phyloP scores from a whole-genome alignment of 2,329 filamentous ascomycete species.

The Nemania diffusa region DNA sequence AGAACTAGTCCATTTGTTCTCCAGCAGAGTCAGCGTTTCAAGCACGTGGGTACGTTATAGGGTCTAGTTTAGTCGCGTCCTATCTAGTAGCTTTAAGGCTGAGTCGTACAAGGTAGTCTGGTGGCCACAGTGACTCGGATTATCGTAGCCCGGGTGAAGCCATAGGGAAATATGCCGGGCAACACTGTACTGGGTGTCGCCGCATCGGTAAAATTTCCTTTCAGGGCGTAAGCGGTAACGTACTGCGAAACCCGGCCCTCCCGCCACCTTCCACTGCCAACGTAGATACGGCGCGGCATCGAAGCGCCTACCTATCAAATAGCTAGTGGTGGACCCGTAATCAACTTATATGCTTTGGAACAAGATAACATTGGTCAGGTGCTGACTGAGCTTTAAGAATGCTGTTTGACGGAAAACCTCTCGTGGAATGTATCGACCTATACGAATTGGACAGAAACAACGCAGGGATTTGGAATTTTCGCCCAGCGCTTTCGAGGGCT shows the following conservation, averaged over 20 bases:
- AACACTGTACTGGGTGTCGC: background rate
- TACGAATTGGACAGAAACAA: slow-evolving; percentile 14
- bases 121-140: background rate
- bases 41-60: slow-evolving; percentile 18
- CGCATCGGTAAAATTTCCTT: background rate
- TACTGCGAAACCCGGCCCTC: background rate
- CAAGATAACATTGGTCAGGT: background rate
- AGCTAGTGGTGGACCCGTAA: background rate
- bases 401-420: background rate
- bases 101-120: background rate
- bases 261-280: background rate
- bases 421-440: background rate
- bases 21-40: slow-evolving; percentile 8
- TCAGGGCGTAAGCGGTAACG: background rate
- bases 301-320: too few relatives aligned
- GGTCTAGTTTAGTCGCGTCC: background rate
- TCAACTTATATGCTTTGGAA: background rate
- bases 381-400: background rate
- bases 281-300: too few relatives aligned
- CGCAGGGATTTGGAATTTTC: slow-evolving; percentile 21
- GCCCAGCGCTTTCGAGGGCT: background rate
- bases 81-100: background rate
- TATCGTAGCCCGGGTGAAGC: background rate
- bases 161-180: background rate
- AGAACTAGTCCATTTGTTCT: background rate